Evolutionary conservation across 2,329 filamentous ascomycete species (phyloP), one percentile per base, ranked within the genome.

Genomic region (Pseudonectria buxi): DNA sequence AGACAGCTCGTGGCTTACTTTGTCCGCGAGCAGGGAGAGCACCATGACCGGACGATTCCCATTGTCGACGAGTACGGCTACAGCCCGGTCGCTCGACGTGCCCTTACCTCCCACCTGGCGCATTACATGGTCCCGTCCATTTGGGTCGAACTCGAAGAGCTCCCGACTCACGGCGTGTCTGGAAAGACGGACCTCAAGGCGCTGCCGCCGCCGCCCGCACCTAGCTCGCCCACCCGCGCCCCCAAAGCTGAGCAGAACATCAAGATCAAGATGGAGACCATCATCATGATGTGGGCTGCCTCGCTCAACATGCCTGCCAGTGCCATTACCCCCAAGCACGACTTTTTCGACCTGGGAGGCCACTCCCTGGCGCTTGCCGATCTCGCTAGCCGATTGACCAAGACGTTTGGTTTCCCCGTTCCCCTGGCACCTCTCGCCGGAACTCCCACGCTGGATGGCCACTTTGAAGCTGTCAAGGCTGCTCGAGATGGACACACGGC

Each of bases 51-150:
- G 14, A 74, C 78, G 0, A 59, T 65, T 4, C 67, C 86, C 3
- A 73, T 81, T 30, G 76, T 88, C 30, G 78, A 87, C 40, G 75
- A 81, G 37, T 73, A 77, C 18, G 83, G 82, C 5, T 81, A 84
- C 57, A 87, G 83, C 46, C 78, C 83, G 1, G 71, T 71, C 6
- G 78, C 83, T 3, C 73, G 85, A 30, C 74, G 78, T 36, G 71
- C 72, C 12, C 68, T 90, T 3, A 71, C 78, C 1, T 65, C 72
- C 12, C 77, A 78, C 43, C 69, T 90, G 22, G 85, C 85, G 2
- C 83, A 86, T 43, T 90, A 90, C 59, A 89, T 90, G 85, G 81
- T 90, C 35, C 85, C 85, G 0, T 71, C 81, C 1, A 59, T 88
- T 3, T 90, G 85, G 85, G 78, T 89, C 26, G 75, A 83, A 50